Base-by-base conservation (phyloP, 2,329 filamentous ascomycete genomes). In the Talaromyces sp. region DNA sequence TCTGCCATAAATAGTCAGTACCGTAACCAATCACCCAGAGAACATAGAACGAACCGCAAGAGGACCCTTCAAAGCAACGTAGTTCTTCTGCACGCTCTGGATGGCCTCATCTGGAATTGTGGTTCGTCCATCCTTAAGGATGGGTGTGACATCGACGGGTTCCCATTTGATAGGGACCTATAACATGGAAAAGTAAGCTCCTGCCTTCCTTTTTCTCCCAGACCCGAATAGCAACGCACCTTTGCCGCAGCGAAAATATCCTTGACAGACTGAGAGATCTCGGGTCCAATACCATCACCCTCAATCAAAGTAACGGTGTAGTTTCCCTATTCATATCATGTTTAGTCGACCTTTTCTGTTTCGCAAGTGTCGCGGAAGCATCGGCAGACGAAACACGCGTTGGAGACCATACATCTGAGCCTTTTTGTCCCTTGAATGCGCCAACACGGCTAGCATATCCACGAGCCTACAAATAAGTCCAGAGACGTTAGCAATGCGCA, bases 181-280 rank as follows among this genome's bases (percentile, higher is more conserved):
- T 19, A 31, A 43, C 9, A n/a, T 22, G 10, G 6, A 25, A 15
- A 43, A 31, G 40, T 60, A 33, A 69, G 62, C 60, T 67, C 67
- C 63, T 62, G 53, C 48, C 75, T 15, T 45, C 37, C 22, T n/a
- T n/a, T n/a, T n/a, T n/a, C n/a, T 68, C 77, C 71, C 59, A 61
- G 51, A 13, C 19, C 48, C 4, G 13, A 45, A 11, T 28, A 31
- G 28, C 17, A 39, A 53, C 52, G 63, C 80, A 96, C 93, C 77
- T 95, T 89, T 70, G 94, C 94, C 69, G 94, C 94, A 70, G 86
- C 83, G 81, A 97, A 99, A 79, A 99, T 99, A 77, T 97, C 90
- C 86, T 97, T 99, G 73, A 99, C 92, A 53, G 94, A 95, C 78
- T 96, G 87, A 65, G 94, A 87, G 74, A 99, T 99, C 81, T 99